These are phyloP conservation scores for Apiotrichum siamense DNA, from an alignment of 1,284 basidiomycete species.

Conservation along the genomic window DNA sequence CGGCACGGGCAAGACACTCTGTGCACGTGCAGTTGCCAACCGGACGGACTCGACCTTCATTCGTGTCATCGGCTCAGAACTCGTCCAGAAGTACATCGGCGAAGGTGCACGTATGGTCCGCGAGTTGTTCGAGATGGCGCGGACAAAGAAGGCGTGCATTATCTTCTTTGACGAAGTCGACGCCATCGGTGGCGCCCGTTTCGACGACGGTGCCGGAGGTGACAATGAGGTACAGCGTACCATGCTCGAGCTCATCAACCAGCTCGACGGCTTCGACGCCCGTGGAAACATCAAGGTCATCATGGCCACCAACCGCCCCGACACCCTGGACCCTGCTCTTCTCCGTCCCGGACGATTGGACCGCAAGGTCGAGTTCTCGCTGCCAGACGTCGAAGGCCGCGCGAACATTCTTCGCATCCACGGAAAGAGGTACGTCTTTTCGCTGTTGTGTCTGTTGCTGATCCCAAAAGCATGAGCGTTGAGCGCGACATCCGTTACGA, in stretches of 20 bases:
- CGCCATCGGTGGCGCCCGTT: slow-evolving; percentile 96
- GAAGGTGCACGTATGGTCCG: slow-evolving; percentile 99
- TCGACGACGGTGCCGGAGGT: slow-evolving; percentile 97
- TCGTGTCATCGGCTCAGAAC: slow-evolving; percentile 88
- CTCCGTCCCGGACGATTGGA: slow-evolving; percentile 94
- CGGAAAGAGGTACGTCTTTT: slow-evolving; percentile 67
- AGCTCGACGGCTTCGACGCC: slow-evolving; percentile 97
- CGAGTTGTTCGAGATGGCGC: slow-evolving; percentile 98
- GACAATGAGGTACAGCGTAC: slow-evolving; percentile 99
- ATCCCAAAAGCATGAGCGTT: slow-evolving; percentile 78
- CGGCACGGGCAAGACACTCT: slow-evolving; percentile 97
- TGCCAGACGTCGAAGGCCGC: slow-evolving; percentile 93
- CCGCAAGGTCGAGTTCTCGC: slow-evolving; percentile 88
- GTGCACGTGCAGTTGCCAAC: slow-evolving; percentile 96
- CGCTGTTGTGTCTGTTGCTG: not conserved
- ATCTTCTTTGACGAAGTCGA: slow-evolving; percentile 95
- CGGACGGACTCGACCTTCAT: slow-evolving; percentile 99
- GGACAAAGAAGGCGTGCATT: slow-evolving; percentile 98
- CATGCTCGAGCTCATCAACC: slow-evolving; percentile 99
- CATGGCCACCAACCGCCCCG: slow-evolving; percentile 98
- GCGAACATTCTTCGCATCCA: slow-evolving; percentile 97
- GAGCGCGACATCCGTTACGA: slow-evolving; percentile 97
- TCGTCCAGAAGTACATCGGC: slow-evolving; percentile 99
- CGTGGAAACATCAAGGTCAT: slow-evolving; percentile 99
- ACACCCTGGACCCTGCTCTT: slow-evolving; percentile 95